A percentile compares a stretch with the other conserved stretches of the same genome.
phyloP scores from a whole-genome alignment of 192 early-diverging fungal genomes.

The Linnemannia hyalina region DNA sequence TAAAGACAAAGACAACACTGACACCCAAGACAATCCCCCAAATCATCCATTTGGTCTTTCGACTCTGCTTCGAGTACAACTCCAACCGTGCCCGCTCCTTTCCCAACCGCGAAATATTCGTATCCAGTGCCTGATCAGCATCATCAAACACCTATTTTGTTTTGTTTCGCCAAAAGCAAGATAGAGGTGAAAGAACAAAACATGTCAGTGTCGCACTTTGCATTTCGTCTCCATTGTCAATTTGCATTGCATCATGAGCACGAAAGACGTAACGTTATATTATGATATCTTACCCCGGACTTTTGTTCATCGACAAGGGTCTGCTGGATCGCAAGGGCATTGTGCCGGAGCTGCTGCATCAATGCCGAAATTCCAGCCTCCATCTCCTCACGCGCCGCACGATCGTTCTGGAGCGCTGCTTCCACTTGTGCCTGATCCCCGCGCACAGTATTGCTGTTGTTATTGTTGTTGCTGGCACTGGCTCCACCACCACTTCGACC shows the following conservation, averaged over 20 bases:
- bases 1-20: slow-evolving; percentile 49
- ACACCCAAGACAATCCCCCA: slow-evolving; percentile 54
- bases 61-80: slow-evolving; percentile 50
- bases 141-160: slow-evolving; percentile 30
- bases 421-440: slow-evolving; percentile 37
- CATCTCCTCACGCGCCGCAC: slow-evolving; percentile 43
- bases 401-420: slow-evolving; percentile 46
- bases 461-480: neutral
- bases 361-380: slow-evolving; percentile 36
- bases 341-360: slow-evolving; percentile 47
- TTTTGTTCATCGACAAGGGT: slow-evolving; percentile 32
- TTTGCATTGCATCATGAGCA: too few species aligned
- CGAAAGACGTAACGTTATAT: neutral
- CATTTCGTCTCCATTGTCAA: too few species aligned
- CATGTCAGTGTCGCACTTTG: too few species aligned
- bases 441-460: neutral
- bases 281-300: slow-evolving; percentile 27
- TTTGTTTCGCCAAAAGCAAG: neutral
- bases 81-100: slow-evolving; percentile 43
- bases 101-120: slow-evolving; percentile 42
- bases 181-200: neutral
- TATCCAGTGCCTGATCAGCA: slow-evolving; percentile 49
- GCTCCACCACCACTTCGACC: neutral
- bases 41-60: slow-evolving; percentile 55
- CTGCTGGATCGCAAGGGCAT: slow-evolving; percentile 45